Evolutionary conservation across 179 eudicot genomes (phyloP).

Genomic region (Heliamphora pulchella): DNA sequence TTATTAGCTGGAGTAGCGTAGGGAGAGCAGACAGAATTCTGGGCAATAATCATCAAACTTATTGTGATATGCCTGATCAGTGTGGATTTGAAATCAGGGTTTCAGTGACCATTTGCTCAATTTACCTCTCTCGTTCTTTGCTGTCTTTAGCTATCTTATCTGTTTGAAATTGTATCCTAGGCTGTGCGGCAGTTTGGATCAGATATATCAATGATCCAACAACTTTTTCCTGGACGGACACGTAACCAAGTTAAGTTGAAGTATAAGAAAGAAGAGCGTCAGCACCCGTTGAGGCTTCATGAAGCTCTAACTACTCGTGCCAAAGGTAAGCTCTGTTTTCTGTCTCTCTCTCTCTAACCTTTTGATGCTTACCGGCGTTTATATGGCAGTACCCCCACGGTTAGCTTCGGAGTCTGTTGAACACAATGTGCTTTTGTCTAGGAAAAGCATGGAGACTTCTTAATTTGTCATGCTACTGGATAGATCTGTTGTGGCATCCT

Average conservation of each 20-base stretch:
- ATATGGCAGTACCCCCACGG: background rate
- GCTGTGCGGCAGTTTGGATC: slow-evolving; percentile 72
- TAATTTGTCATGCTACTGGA: background rate
- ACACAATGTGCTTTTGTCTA: background rate
- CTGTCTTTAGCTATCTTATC: slow-evolving; percentile 4
- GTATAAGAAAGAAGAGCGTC: slow-evolving; percentile 73
- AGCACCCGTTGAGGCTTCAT: slow-evolving; percentile 62
- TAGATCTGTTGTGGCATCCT: background rate
- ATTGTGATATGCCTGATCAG: background rate
- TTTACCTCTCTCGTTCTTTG: background rate
- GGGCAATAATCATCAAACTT: background rate
- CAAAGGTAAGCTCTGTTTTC: slow-evolving; percentile 31
- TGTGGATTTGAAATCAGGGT: background rate
- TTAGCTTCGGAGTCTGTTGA: background rate
- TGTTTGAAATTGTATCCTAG: slow-evolving; percentile 27
- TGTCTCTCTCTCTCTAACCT: background rate
- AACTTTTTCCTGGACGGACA: slow-evolving; percentile 68
- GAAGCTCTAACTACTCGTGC: slow-evolving; percentile 57
- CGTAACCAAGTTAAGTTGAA: slow-evolving; percentile 65
- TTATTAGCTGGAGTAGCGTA: background rate
- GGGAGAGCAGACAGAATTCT: background rate
- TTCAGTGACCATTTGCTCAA: background rate
- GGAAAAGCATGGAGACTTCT: background rate
- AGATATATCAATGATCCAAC: slow-evolving; percentile 68
- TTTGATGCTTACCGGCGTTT: background rate